Base-by-base conservation (phyloP, 2,329 filamentous ascomycete species). In the Tolypocladium endophyticum region DNA sequence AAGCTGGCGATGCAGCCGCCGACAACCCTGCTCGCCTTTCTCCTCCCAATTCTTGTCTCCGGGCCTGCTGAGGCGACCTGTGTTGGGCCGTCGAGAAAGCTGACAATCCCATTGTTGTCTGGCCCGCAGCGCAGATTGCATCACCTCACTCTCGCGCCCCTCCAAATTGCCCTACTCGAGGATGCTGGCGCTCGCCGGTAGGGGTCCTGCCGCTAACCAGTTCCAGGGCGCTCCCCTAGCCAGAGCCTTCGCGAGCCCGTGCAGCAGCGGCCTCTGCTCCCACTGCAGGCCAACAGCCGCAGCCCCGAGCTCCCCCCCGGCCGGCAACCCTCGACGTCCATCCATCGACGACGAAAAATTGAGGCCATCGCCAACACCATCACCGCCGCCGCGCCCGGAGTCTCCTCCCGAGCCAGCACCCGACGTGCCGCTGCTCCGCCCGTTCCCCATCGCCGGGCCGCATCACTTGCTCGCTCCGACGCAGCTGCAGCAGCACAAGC, bases 321-420 rank as follows among this genome's bases (percentile, higher is more conserved):
- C 55, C 23, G 20, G n/a, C 38, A 16, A 11, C 55, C 30, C 9
- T 30, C 55, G 30, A 33, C 30, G 55, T 30, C 18, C 23, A 12
- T 28, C 38, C 18, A 11, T 43, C 54, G 55, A 39, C 43, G 50
- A 12, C 50, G 56, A 41, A 52, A 41, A 52, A 28, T 28, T 39
- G 56, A 58, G 52, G 56, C 56, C 57, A 47, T 59, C 58, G 58
- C 58, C 53, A 28, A n/a, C 58, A 30, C 23, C 53, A 39, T 1
- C 38, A 30, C 23, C 53, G 20, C 58, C 41, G 56, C 11, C 41
- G 30, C 11, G 9, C 12, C 56, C 41, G 16, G 9, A 25, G 16
- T 38, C 50, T 28, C 9, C 57, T 30, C 50, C n/a, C n/a, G 30
- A 20, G 41, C 41, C 25, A 7, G 28, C 57, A 12, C 16, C 18